phyloP scores from a whole-genome alignment of 225 moss, liverwort and hornwort species.

The Physcomitrium patens region DNA sequence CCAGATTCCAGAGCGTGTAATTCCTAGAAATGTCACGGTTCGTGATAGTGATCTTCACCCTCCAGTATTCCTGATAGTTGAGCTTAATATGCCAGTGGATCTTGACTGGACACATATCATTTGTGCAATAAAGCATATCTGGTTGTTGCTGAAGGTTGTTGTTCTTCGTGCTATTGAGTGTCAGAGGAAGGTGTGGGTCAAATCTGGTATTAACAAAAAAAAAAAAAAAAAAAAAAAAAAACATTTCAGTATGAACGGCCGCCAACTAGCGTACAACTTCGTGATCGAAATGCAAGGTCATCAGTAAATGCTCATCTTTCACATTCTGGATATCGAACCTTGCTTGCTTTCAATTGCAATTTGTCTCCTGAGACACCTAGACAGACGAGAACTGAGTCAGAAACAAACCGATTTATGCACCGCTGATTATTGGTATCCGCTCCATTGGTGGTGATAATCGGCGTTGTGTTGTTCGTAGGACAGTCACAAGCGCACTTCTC shows the following conservation, averaged over 20 bases:
- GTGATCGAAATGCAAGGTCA: too few species aligned
- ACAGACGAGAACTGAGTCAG: not conserved
- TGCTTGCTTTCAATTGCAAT: not conserved
- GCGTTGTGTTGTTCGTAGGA: constrained; percentile 32
- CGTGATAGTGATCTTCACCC: constrained; percentile 71
- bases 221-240: too few species aligned
- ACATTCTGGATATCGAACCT: not conserved
- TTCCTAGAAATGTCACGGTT: constrained; percentile 61
- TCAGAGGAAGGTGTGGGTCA: constrained; percentile 51
- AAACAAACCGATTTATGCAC: constrained; percentile 50
- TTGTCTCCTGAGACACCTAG: not conserved
- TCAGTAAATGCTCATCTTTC: too few species aligned
- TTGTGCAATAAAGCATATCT: constrained; percentile 64
- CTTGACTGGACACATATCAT: constrained; percentile 68
- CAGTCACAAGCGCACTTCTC: constrained; percentile 56
- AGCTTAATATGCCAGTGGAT: constrained; percentile 74
- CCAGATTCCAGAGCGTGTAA: constrained; percentile 67
- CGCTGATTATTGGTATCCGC: constrained; percentile 48
- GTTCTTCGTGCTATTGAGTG: constrained; percentile 42
- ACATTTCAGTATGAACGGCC: constrained; percentile 13
- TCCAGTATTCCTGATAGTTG: constrained; percentile 69
- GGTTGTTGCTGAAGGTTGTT: constrained; percentile 28
- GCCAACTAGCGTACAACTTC: not conserved
- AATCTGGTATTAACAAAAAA: constrained; percentile 32
- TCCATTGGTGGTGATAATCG: constrained; percentile 41